Conservation (phyloP, 129 eudicot genomes). For the Flaveria linearis region DNA sequence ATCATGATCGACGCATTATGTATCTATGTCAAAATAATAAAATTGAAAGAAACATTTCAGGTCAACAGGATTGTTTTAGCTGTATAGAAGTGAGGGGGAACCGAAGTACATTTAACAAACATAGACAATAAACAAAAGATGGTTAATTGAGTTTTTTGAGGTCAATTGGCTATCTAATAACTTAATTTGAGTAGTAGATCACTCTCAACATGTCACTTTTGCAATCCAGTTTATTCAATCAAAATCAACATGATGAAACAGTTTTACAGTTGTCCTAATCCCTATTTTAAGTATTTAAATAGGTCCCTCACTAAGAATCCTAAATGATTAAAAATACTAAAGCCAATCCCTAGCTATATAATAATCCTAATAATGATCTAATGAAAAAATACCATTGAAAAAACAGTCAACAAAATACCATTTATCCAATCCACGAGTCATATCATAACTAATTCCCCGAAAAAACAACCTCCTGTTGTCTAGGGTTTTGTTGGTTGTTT, state of each 20-base stretch:
- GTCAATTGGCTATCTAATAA: neutral
- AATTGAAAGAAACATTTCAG: neutral
- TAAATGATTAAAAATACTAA: no score
- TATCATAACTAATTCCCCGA: no score
- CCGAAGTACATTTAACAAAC: neutral
- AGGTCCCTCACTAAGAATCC: neutral
- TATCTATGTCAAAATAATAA: neutral
- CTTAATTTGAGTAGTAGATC: neutral
- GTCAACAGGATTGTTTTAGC: neutral
- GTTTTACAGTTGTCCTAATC: no score
- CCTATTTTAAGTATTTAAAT: neutral
- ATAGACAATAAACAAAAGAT: neutral
- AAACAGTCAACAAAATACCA: no score
- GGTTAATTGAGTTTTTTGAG: neutral
- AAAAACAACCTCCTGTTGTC: no score
- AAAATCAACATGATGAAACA: neutral
- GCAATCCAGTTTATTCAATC: neutral
- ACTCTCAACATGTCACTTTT: neutral
- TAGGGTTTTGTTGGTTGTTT: no score
- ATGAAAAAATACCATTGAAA: no score
- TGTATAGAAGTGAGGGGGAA: neutral
- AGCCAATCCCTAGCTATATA: no score
- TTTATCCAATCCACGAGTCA: no score
- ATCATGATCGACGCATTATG: neutral
- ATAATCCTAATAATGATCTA: no score